Evolutionary conservation across 768 basidiomycete species (phyloP).

Genomic region (Xerocomellus intermedius): DNA sequence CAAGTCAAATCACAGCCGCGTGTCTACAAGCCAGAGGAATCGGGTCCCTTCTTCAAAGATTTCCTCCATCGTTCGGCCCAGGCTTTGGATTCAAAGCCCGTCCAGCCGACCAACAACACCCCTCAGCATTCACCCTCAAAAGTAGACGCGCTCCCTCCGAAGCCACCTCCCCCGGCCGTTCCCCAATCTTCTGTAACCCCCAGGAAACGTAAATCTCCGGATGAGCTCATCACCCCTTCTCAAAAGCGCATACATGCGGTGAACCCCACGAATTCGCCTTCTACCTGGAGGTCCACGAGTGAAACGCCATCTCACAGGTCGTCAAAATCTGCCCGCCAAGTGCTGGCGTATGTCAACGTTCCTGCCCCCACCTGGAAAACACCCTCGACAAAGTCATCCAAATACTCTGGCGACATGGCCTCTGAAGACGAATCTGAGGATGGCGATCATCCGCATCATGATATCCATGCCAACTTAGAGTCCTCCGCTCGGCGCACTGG

Average conservation of each 20-base stretch:
- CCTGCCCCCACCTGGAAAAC: constrained; percentile 31
- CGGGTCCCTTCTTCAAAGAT: constrained; percentile 60
- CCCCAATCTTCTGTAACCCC: constrained; percentile 47
- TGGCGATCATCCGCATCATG: constrained; percentile 31
- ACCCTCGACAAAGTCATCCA: constrained; percentile 24
- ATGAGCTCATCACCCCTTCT: constrained; percentile 59
- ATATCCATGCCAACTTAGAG: constrained; percentile 36
- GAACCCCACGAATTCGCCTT: constrained; percentile 10
- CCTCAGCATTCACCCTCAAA: constrained; percentile 19
- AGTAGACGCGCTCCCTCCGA: constrained; percentile 14
- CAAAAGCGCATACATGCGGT: constrained; percentile 52
- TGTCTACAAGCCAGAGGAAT: constrained; percentile 55
- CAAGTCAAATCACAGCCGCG: constrained; percentile 25
- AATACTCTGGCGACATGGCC: constrained; percentile 39
- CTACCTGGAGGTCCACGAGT: constrained; percentile 14
- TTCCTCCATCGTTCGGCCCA: constrained; percentile 51
- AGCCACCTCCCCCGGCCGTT: constrained; percentile 4
- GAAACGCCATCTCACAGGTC: constrained; percentile 28
- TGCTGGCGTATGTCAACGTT: constrained; percentile 35
- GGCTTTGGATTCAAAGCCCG: constrained; percentile 38
- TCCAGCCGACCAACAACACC: constrained; percentile 11
- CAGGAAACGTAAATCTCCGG: constrained; percentile 66
- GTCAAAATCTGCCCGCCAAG: constrained; percentile 31
- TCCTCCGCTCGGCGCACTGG: constrained; percentile 62
- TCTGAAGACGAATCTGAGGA: constrained; percentile 53